Conservation (phyloP, 2,329 filamentous ascomycete genomes). For the Rhytidhysteron rufulum region DNA sequence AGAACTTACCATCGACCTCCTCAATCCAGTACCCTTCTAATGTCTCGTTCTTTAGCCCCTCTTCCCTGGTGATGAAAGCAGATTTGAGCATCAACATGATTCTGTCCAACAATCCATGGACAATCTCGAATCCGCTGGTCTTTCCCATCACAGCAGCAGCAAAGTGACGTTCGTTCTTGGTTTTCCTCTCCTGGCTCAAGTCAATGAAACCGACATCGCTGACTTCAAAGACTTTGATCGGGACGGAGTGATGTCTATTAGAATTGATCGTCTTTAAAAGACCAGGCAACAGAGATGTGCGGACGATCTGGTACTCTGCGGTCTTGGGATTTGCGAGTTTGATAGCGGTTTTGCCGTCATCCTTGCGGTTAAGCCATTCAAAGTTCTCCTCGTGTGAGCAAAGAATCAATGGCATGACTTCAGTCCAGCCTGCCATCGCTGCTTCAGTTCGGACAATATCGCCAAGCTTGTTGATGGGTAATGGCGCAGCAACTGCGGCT, state of each 20-base stretch:
- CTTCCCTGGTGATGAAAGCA: constrained; percentile 73
- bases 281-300: constrained; percentile 80
- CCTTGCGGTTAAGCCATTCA: constrained; percentile 83
- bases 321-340: constrained; percentile 91
- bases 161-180: constrained; percentile 88
- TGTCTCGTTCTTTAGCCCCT: constrained; percentile 55
- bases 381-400: constrained; percentile 99
- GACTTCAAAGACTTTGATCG: constrained; percentile 89
- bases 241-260: constrained; percentile 83
- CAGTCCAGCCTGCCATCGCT: constrained; percentile 92
- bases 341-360: constrained; percentile 79
- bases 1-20: constrained; percentile 73
- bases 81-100: constrained; percentile 88
- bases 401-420: constrained; percentile 92
- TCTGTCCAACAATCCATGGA: constrained; percentile 90
- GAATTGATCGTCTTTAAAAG: constrained; percentile 90
- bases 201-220: constrained; percentile 93
- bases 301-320: constrained; percentile 86
- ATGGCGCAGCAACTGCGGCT: constrained; percentile 78
- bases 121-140: constrained; percentile 88
- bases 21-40: constrained; percentile 86
- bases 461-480: constrained; percentile 88
- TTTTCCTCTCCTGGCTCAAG: constrained; percentile 72
- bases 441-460: constrained; percentile 88
- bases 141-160: constrained; percentile 95